phyloP scores from a whole-genome alignment of 1,284 basidiomycete species.

The Moniliophthora roreri region DNA sequence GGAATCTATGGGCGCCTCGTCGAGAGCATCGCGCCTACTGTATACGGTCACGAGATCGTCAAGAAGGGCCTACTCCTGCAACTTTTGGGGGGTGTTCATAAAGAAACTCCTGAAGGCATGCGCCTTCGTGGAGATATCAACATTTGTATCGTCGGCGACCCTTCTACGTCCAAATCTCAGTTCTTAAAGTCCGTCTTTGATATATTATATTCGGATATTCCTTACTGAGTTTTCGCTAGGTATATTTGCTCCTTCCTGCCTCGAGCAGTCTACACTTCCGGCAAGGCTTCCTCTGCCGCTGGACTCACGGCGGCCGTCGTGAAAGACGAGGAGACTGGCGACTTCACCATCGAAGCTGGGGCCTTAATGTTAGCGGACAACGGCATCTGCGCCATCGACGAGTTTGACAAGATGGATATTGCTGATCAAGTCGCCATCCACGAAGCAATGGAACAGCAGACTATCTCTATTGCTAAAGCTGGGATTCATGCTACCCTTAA shows the following conservation, averaged over 20 bases:
- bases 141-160: conserved; percentile 98
- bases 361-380: conserved; percentile 99
- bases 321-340: conserved; percentile 97
- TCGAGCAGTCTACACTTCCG: conserved; percentile 97
- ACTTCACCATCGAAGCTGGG: conserved; percentile 99
- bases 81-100: conserved; percentile 99
- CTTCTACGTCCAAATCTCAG: conserved; percentile 96
- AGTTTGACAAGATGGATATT: conserved; percentile 99
- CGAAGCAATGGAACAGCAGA: conserved; percentile 99
- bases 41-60: conserved; percentile 97
- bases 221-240: conserved; percentile 40
- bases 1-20: conserved; percentile 96
- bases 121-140: conserved; percentile 97
- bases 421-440: conserved; percentile 99
- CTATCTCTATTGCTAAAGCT: conserved; percentile 98
- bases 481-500: conserved; percentile 99
- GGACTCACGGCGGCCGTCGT: conserved; percentile 99
- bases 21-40: conserved; percentile 94
- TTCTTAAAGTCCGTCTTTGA: conserved; percentile 86
- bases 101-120: conserved; percentile 95
- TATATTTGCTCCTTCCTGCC: conserved; percentile 99
- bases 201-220: neutral
- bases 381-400: conserved; percentile 99
- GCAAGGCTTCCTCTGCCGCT: conserved; percentile 97
- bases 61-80: conserved; percentile 98